Evolutionary conservation across 2,329 filamentous ascomycete genomes (phyloP), one percentile per base, ranked within the genome.

Genomic region (Colletotrichum tropicale): DNA sequence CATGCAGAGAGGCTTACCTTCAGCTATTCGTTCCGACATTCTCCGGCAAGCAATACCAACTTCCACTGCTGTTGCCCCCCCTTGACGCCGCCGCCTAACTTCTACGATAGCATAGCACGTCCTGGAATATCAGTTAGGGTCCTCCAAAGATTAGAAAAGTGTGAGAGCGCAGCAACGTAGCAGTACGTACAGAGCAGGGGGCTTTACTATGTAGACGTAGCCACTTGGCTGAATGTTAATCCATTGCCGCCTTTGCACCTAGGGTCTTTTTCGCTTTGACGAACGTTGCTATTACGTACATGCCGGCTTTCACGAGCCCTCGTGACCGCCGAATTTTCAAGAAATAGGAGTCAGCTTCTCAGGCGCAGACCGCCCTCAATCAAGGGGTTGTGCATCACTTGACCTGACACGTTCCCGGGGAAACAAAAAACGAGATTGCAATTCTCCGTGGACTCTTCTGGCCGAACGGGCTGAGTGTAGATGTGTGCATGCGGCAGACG

Each of bases 21-120:
- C 62, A 43, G n/a, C 55, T 67, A 52, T 24, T 48, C 21, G 43
- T 74, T 77, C 76, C 76, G 76, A 77, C 56, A 67, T 77, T 61
- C 69, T 66, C 76, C 76, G 76, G 52, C 36, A 52, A 43, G 61
- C 38, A 70, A 74, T 65, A 30, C 58, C 48, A 64, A 62, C 36
- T 71, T 60, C 58, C 21, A 24, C 36, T 36, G 18, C 15, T 26
- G 6, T 15, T 13, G 13, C 34, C 8, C 28, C 56, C 15, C 43
- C n/a, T 13, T 48, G 8, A 48, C 34, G 34, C 32, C 18, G 38
- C 28, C 28, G 56, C 16, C 18, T 16, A 38, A 21, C 66, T n/a
- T 38, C 32, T 26, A 32, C 28, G 7, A 16, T 36, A 16, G 34
- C 15, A 16, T 36, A 16, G 34, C 15, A 36, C 16, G 43, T 38